These are phyloP conservation scores for Dipteronia dyeriana DNA, from an alignment of 345 rosid genomes.

Conservation along the genomic window DNA sequence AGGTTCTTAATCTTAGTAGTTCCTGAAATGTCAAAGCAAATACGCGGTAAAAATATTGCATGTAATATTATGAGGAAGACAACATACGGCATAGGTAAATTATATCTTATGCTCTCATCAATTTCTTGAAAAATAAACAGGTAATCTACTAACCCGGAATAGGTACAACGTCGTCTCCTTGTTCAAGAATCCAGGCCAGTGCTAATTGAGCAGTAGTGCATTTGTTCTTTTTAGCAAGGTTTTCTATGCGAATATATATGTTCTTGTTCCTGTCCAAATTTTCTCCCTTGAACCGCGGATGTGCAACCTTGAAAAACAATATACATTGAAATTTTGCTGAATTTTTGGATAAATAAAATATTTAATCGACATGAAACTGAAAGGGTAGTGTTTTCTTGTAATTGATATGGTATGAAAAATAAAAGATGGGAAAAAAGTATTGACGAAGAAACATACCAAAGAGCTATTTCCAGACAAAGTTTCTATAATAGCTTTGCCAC, in stretches of 20 bases:
- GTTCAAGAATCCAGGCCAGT: constrained; percentile 58
- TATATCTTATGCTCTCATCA: background rate
- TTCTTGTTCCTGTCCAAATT: constrained; percentile 48
- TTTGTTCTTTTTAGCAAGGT: constrained; percentile 39
- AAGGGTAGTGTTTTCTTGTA: background rate
- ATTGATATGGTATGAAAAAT: background rate
- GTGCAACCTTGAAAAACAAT: constrained; percentile 30
- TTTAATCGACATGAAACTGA: background rate
- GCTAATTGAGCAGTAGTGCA: constrained; percentile 54
- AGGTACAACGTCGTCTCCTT: constrained; percentile 50
- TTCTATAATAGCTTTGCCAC: constrained; percentile 49
- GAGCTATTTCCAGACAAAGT: constrained; percentile 31
- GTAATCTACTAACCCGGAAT: constrained; percentile 46
- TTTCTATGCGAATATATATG: constrained; percentile 37
- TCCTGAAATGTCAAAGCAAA: constrained; percentile 25
- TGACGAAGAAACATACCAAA: constrained; percentile 35
- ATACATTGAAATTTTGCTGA: no score
- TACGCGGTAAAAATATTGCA: background rate
- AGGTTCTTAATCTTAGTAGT: constrained; percentile 57
- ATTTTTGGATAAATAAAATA: no score
- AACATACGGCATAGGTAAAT: background rate
- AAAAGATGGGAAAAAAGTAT: background rate
- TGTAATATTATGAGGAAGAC: background rate
- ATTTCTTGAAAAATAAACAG: background rate
- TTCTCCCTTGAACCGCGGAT: constrained; percentile 46